Percentiles rank a stretch among this genome's conserved stretches.
phyloP scores from a whole-genome alignment of 768 basidiomycete species.

The Clavaria fumosa region DNA sequence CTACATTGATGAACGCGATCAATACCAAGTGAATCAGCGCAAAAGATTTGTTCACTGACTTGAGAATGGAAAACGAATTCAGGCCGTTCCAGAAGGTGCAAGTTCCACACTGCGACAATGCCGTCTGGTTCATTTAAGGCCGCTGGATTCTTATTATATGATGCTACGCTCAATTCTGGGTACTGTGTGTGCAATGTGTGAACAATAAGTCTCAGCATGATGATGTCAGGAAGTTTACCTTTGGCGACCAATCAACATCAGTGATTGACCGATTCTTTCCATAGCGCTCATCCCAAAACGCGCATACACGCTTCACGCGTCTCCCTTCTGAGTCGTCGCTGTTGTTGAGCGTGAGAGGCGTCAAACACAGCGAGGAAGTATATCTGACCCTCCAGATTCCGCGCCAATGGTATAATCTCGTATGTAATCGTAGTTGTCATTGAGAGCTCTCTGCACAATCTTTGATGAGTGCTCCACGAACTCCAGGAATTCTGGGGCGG shows the following conservation, averaged over 20 bases:
- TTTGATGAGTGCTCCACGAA: constrained; percentile 93
- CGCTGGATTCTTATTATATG: constrained; percentile 95
- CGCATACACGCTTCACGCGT: constrained; percentile 87
- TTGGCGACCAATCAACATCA: constrained; percentile 94
- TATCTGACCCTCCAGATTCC: constrained; percentile 64
- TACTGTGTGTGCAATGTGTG: constrained; percentile 35
- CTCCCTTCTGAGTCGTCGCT: constrained; percentile 88
- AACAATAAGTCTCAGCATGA: background rate
- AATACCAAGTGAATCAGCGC: constrained; percentile 1
- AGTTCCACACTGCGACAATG: constrained; percentile 94
- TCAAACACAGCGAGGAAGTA: background rate
- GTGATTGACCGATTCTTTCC: constrained; percentile 92
- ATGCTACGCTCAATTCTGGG: constrained; percentile 87
- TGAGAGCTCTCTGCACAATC: constrained; percentile 87
- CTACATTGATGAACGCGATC: constrained; percentile 27
- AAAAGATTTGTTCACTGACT: constrained; percentile 30
- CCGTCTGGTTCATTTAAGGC: constrained; percentile 94
- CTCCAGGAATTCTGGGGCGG: constrained; percentile 83
- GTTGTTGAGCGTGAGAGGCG: no score
- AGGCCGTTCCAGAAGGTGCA: constrained; percentile 86
- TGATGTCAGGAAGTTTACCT: constrained; percentile 31
- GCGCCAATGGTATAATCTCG: constrained; percentile 89
- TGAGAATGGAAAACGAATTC: constrained; percentile 99
- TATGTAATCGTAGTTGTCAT: constrained; percentile 93
- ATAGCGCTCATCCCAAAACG: constrained; percentile 84